Base-by-base conservation (phyloP, 257 asterid species). In the Echites panduratus region DNA sequence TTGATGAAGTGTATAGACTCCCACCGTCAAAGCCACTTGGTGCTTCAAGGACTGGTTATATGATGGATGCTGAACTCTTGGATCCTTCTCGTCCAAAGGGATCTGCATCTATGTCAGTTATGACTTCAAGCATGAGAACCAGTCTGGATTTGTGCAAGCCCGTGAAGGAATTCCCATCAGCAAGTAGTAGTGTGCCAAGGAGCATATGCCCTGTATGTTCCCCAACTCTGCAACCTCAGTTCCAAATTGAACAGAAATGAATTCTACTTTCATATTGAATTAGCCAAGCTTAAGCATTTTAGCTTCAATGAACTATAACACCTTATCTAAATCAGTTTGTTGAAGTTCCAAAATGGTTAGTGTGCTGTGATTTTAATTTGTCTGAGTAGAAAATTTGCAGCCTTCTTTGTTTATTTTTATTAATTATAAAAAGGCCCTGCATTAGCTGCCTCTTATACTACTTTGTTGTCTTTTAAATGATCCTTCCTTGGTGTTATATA, bases 151-250 rank as follows among this genome's bases (percentile, higher is more conserved):
- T 85, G 64, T 47, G 77, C 76, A 81, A 77, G 79, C 68, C 79
- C 62, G 73, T 74, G 41, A 29, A 47, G 9, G 79, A 78, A 75
- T 68, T 75, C 72, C 77, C 84, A 12, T 74, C 87, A 11, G 80
- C 83, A 66, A 70, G 85, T 63, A 78, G 86, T 81, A 81, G 84
- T 77, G 77, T 84, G 74, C 71, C 76, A 43, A 78, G 70, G 74
- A 53, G 82, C 72, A 65, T 82, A 40, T 66, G 74, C 77, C 79
- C 77, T 22, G 96, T 90, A 85, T 22, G 58, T 56, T 66, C 82
- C 70, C 19, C 57, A 75, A n/a, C 66, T 68, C 70, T 76, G 61
- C 73, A 59, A 22, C 56, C 29, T 74, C 22, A 47, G 3, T 65
- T 68, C 68, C 27, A 32, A 63, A 63, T 35, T 35, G 43, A 62